These are phyloP conservation scores for Coemansia sp. DNA, from an alignment of 192 early-diverging fungal species.

Conservation along the genomic window DNA sequence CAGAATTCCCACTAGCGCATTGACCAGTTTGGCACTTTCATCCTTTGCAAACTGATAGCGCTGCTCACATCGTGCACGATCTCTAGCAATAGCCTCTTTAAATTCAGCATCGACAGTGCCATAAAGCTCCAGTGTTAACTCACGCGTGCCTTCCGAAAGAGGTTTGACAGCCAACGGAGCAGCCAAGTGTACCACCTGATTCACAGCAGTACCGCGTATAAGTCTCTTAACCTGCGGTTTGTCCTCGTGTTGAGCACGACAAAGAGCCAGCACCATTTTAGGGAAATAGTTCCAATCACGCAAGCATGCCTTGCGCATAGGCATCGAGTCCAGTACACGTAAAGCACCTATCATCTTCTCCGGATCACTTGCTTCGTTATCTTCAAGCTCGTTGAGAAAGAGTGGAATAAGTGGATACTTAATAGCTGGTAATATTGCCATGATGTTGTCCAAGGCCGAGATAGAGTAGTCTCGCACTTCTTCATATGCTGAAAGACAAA, in stretches of 20 bases:
- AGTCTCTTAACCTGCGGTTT: conserved; percentile 51
- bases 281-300: conserved; percentile 45
- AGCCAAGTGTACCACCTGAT: conserved; percentile 27
- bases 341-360: conserved; percentile 53
- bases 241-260: conserved; percentile 53
- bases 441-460: conserved; percentile 31
- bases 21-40: conserved; percentile 26
- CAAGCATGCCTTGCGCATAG: conserved; percentile 25
- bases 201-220: conserved; percentile 35
- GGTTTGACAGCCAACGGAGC: conserved; percentile 22
- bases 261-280: conserved; percentile 37
- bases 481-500: conserved; percentile 46
- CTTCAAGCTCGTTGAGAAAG: conserved; percentile 38
- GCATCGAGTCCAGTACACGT: conserved; percentile 28
- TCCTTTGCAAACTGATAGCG: conserved; percentile 15
- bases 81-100: conserved; percentile 1
- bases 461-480: conserved; percentile 44
- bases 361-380: conserved; percentile 35
- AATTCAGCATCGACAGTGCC: not conserved
- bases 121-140: conserved; percentile 10
- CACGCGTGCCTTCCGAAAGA: not conserved
- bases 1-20: conserved; percentile 61
- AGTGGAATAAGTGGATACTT: conserved; percentile 44
- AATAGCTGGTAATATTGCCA: conserved; percentile 24
- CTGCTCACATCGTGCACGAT: conserved; percentile 9